Evolutionary conservation across 2,329 filamentous ascomycete genomes (phyloP), one percentile per base, ranked within the genome.

Genomic region (Tolypocladium nubicola): DNA sequence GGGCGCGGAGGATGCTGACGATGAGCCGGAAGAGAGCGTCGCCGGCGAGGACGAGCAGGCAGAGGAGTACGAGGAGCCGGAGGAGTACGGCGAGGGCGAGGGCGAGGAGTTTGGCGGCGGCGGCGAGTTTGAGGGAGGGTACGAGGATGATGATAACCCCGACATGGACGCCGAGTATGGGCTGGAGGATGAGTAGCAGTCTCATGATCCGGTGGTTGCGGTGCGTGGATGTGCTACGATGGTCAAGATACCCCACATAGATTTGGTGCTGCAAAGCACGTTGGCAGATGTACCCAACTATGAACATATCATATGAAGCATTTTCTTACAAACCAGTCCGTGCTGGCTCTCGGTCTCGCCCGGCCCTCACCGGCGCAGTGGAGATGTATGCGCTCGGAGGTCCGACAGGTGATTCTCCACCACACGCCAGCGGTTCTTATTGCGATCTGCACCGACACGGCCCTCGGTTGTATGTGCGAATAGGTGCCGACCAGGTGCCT

Each of bases 81-180:
- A 67, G 2, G 70, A 73, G 19, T 64, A 67, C 8, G 70, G 66
- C n/a, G 68, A 64, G 40, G 70, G 66, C n/a, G 68, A 64, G 40
- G 68, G 61, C 4, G 71, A 63, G 23, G 71, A 67, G 55, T 73
- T 66, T 56, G 70, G 69, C 0, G 70, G 64, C 1, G 67, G 67
- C 0, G 64, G 41, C 52, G 56, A 55, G 45, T 57, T 55, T 37
- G 56, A 67, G 1, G 67, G 65, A 2, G 69, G 64, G 2, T 71
- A 68, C n/a, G 70, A 72, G 16, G 70, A 74, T 30, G 71, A 73
- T 41, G 71, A 70, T 33, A 65, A 73, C 59, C 68, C 68, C 4
- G 69, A 70, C 4, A 69, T 73, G 68, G 71, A 73, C 58, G 70
- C 66, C 1, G 67, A 68, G 57, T 73, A 72, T 45, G 70, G 70